Base-by-base conservation (phyloP, 768 basidiomycete species). In the Lactarius pseudohatsudake region DNA sequence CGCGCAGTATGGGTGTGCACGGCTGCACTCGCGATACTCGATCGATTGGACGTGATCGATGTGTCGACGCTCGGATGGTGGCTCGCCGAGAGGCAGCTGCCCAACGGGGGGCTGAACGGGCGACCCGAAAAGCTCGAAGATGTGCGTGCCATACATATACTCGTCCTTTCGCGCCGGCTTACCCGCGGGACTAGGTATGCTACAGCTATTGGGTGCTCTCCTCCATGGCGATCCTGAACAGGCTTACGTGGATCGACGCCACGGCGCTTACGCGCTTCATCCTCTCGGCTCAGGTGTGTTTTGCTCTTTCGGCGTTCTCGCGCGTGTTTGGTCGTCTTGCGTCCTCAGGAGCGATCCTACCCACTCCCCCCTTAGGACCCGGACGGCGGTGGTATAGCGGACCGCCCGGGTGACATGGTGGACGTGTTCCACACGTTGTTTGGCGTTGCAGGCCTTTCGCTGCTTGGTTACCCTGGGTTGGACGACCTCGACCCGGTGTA, bases 381-480 rank as follows among this genome's bases (percentile, higher is more conserved):
- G 0, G 96, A 98, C 70, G 84, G 80, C 6, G 97, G 97, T 3
- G 97, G 97, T 0, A 97, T 98, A 32, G 90, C 95, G 0, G 97
- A 99, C 76, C 80, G 97, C 54, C 92, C 94, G 0, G 95, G 92
- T 0, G 88, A 99, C 75, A 89, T 95, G 85, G 87, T 87, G 1
- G 97, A 99, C 72, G 96, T 99, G n/a, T 99, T 97, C 77, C 96
- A 99, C 73, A 98, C 96, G 0, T 76, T 82, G 13, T 99, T 99
- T 70, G 97, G 97, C 1, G 79, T 98, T 1, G 40, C 68, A 90
- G 95, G 94, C 1, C 82, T 99, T 34, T 95, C 94, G 0, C 79
- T 98, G 18, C 80, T 98, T 15, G 93, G 94, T 20, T 96, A 94
- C 72, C 90, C 92, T 0, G 89, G 86, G 2, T 77, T 99, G 26